phyloP scores from a whole-genome alignment of 805 yeast genomes.

The Wickerhamomyces queroliae region DNA sequence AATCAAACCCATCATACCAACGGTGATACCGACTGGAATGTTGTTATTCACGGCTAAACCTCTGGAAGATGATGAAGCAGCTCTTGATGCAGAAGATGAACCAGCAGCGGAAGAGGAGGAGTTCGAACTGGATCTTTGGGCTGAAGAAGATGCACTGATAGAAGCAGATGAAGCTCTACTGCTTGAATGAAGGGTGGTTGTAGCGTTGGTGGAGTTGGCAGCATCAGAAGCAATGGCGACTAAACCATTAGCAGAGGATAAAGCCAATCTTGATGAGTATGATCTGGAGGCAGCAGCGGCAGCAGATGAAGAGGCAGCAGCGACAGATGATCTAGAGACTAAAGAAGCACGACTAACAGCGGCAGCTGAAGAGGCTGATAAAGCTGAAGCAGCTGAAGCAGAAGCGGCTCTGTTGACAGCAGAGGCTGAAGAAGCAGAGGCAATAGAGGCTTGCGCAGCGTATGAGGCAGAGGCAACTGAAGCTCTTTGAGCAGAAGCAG shows the following conservation, averaged over 20 bases:
- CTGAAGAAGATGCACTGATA: constrained; percentile 1
- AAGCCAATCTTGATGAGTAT: constrained; percentile 15
- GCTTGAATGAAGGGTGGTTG: constrained; percentile 15
- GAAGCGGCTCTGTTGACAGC: no score
- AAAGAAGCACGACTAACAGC: constrained; percentile 11
- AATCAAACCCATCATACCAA: constrained; percentile 22
- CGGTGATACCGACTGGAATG: constrained; percentile 21
- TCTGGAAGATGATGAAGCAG: constrained; percentile 26
- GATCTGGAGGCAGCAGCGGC: constrained; percentile 32
- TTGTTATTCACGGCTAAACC: constrained; percentile 23
- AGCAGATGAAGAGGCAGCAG: constrained; percentile 23
- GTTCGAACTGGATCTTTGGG: no score
- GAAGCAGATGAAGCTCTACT: constrained; percentile 16
- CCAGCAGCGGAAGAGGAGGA: constrained; percentile 14
- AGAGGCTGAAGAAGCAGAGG: constrained; percentile 10
- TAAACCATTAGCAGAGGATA: constrained; percentile 26
- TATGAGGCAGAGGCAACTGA: constrained; percentile 14
- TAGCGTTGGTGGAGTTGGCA: constrained; percentile 17
- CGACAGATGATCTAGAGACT: constrained; percentile 6
- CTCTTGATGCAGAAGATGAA: constrained; percentile 13
- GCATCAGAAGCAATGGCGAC: constrained; percentile 31
- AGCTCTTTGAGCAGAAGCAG: constrained; percentile 30
- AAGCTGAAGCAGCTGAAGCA: constrained; percentile 15
- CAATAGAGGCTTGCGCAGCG: constrained; percentile 5
- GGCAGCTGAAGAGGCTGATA: constrained; percentile 13